Base-by-base conservation (phyloP, 768 basidiomycete species). In the Chalciporus sphaerocephalus region DNA sequence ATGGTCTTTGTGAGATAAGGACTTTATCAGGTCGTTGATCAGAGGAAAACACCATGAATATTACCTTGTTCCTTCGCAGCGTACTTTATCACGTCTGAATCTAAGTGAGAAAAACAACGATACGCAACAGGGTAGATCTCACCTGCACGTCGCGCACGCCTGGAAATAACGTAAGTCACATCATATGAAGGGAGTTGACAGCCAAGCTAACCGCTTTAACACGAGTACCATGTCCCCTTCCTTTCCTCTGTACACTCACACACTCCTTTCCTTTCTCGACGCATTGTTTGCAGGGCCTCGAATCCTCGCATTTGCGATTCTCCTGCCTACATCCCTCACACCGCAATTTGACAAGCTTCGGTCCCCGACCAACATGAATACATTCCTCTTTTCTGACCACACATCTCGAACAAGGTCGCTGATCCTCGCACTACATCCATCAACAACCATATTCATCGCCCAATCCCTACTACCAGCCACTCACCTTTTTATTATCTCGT, bases 141-240 rank as follows among this genome's bases (percentile, higher is more conserved):
- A 71, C 80, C 80, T 80, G 73, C 81, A 83, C 51, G 65, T 74
- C 47, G 73, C 66, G 57, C 81, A 83, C 40, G 81, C 81, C 81
- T 83, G 46, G 40, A 44, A 48, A 52, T 34, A 9, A 43, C 13
- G 11, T 46, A 42, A 46, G 49, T 44, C 40, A 41, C 22, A 27
- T n/a, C 36, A 6, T 43, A 17, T 22, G 27, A 34, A 27, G 33
- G 57, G 16, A 43, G 33, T 5, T 38, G n/a, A 12, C 40, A 23
- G 40, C 55, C 32, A 49, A 44, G 56, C 78, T 64, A 52, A 81
- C 81, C 58, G 74, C 72, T 63, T 81, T 83, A 15, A 80, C 81
- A 33, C 81, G 73, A 18, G 74, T 74, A 18, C 81, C 81, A 39
- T 77, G 78, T 1, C 81, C 80, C 52, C 73, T 70, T 9, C 78